Base-by-base conservation (phyloP, 1,139 yeast species). In the Pneumocystis canis region DNA sequence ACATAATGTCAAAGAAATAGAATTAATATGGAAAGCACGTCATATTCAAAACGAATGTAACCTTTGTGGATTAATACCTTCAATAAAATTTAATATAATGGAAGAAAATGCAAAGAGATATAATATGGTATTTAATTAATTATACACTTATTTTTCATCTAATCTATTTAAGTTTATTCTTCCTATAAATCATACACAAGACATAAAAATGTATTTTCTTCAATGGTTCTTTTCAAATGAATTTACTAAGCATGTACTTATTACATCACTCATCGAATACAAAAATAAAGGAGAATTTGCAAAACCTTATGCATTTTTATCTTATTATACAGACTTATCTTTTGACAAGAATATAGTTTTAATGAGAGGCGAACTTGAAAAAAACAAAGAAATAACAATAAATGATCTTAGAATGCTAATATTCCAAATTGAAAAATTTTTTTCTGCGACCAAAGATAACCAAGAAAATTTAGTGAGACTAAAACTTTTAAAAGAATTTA, bases 141-240 rank as follows among this genome's bases (percentile, higher is more conserved):
- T 60, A 33, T 54, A 35, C 20, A 37, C 16, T 18, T 35, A 39
- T 28, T 35, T 39, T 28, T 60, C 28, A 28, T 11, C 7, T 39
- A 31, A 18, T 25, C 9, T 25, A 54, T 35, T 20, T 56, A 61
- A n/a, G 60, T 77, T 77, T 66, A 74, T 77, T 60, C 70, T 77
- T 58, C 80, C 80, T 3, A 69, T 78, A 58, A 78, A 83, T 3
- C 78, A 74, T 54, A 72, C 72, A 62, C 70, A 77, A 58, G 77
- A 89, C 74, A 67, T 85, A 69, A 98, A 92, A 73, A 80, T 92
- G 77, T 97, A 92, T 72, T 89, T 86, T 72, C 83, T 89, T 25
- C 98, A 94, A 75, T 94, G 98, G 98, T 79, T 84, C 25, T 88
- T 89, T 73, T 92, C 86, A 1, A 96, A 95, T 0, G 85, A 89